Evolutionary conservation across 257 asterid genomes (phyloP).

Genomic region (Solanum phureja): DNA sequence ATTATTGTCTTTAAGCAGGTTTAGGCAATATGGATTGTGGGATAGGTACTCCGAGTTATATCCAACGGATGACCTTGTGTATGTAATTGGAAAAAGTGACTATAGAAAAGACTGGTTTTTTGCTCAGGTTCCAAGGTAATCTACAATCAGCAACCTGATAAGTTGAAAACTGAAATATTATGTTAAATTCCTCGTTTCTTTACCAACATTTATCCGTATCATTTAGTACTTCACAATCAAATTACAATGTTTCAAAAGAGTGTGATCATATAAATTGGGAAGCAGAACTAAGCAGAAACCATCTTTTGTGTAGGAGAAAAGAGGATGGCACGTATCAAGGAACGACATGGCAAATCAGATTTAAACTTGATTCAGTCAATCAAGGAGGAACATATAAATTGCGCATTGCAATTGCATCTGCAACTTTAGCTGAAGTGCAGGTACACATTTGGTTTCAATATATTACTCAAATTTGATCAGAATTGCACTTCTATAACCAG

Average conservation of each 20-base stretch:
- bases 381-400: slow-evolving; percentile 29
- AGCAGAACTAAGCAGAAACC: neutral
- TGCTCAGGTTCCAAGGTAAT: slow-evolving; percentile 79
- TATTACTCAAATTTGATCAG: neutral
- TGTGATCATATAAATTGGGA: neutral
- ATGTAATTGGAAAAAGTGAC: slow-evolving; percentile 52
- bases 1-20: slow-evolving; percentile 29
- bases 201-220: neutral
- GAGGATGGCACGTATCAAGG: slow-evolving; percentile 28
- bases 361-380: slow-evolving; percentile 19
- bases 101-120: slow-evolving; percentile 67
- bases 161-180: neutral
- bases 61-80: slow-evolving; percentile 38
- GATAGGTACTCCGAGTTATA: slow-evolving; percentile 34
- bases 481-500: neutral
- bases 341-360: slow-evolving; percentile 67
- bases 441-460: neutral
- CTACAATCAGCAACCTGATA: neutral
- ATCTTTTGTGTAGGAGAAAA: slow-evolving; percentile 21
- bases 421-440: slow-evolving; percentile 40
- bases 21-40: slow-evolving; percentile 90
- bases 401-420: slow-evolving; percentile 66
- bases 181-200: neutral
- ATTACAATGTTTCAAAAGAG: neutral
- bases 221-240: neutral